Evolutionary conservation across 73 alveolate species (phyloP).

Genomic region (Paramecium tetraurelia): DNA sequence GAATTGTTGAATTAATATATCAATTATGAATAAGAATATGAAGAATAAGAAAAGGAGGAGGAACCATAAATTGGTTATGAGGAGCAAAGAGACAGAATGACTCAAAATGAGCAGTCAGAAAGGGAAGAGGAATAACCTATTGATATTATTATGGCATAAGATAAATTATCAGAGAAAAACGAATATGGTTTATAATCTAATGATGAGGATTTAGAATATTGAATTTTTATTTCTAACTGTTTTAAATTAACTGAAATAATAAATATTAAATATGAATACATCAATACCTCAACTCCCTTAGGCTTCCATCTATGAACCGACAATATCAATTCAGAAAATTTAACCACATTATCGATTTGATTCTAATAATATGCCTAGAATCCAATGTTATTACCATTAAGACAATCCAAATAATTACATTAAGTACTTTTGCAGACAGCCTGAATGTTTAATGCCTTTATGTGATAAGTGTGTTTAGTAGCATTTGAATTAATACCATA

Average conservation of each 20-base stretch:
- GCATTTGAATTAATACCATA: not conserved
- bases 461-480: not conserved
- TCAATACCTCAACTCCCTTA: not conserved
- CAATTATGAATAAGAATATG: not conserved
- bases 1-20: not conserved
- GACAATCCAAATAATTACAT: not conserved
- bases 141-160: not conserved
- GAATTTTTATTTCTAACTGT: not conserved
- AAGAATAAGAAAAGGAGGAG: not conserved
- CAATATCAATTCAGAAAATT: not conserved
- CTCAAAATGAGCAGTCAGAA: not conserved
- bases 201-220: not conserved
- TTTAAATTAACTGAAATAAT: conserved; percentile 1
- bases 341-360: conserved; percentile 7
- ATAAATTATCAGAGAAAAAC: not conserved
- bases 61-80: not conserved
- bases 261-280: not conserved
- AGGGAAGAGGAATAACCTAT: not conserved
- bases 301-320: not conserved
- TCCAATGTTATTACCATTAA: not conserved
- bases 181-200: not conserved
- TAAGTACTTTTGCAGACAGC: not conserved
- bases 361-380: not conserved
- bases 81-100: not conserved
- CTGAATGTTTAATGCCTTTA: conserved; percentile 6